Evolutionary conservation across 2,329 filamentous ascomycete species (phyloP).

Genomic region (Hymenoscyphus fraxineus): DNA sequence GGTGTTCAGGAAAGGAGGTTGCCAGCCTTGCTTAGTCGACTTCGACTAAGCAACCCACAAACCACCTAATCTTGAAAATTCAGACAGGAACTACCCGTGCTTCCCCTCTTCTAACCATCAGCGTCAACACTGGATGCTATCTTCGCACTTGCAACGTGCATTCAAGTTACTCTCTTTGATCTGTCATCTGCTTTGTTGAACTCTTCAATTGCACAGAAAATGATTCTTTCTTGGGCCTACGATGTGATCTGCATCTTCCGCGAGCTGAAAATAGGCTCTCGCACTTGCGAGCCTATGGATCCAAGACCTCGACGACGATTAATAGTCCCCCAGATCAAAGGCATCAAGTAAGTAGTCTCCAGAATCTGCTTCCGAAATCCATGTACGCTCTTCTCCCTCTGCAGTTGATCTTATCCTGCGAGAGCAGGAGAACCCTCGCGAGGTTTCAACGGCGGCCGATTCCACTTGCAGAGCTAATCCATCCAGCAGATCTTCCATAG

Average conservation of each 20-base stretch:
- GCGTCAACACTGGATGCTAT: background rate
- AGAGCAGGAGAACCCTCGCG: too few species aligned
- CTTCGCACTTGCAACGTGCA: background rate
- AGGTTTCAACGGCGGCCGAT: too few species aligned
- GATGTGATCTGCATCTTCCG: background rate
- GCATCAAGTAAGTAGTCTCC: too few species aligned
- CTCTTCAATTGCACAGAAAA: background rate
- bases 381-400: too few species aligned
- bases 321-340: too few species aligned
- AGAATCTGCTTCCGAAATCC: too few species aligned
- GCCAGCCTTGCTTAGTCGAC: background rate
- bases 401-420: too few species aligned
- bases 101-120: background rate
- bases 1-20: background rate
- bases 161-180: background rate
- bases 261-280: background rate
- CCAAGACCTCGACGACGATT: too few species aligned
- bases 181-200: background rate
- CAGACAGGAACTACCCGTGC: background rate
- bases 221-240: background rate
- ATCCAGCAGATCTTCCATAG: too few species aligned
- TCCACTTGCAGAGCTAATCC: too few species aligned
- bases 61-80: background rate
- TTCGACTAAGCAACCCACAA: background rate
- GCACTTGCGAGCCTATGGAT: background rate